Base-by-base conservation (phyloP, 2,329 filamentous ascomycete species). In the Trichoderma brevicompactum region DNA sequence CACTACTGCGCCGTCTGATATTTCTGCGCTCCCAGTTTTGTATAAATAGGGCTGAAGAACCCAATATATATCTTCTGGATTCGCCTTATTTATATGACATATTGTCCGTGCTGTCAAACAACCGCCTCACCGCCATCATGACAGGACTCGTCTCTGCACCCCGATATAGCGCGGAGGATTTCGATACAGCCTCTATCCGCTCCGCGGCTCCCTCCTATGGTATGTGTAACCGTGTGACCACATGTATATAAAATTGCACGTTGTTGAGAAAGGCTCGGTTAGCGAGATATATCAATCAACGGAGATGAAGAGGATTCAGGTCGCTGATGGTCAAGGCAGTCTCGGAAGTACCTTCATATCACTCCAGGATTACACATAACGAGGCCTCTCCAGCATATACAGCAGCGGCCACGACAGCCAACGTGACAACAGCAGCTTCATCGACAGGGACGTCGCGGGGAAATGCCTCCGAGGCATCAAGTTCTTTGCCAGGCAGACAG, bases 181-280 rank as follows among this genome's bases (percentile, higher is more conserved):
- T 89, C 66, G 88, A 91, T 71, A 89, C 88, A 23, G 83, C 85
- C 7, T 91, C 89, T 9, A 84, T 91, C 67, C 86, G 81, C 70
- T 90, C 88, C 17, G 83, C 83, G 7, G 87, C 88, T n/a, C 88
- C 88, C 46, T 90, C 88, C 9, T 90, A 90, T 74, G 80, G 85
- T 87, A 70, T 81, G 84, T 79, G 43, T 5, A 55, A 3, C 34
- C 13, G 9, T 7, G 10, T 32, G 15, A 4, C 32, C 34, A 40
- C 19, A 2, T n/a, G 6, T 17, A 36, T 8, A 36, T 10, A 13
- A 36, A 5, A 19, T n/a, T 4, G 17, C 50, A 36, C 9, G n/a
- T 23, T 46, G 40, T 34, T 34, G 40, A 15, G 38, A 32, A 44
- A 44, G 15, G 36, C 5, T 36, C 10, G 38, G 15, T 5, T 9